Evolutionary conservation across 2,329 filamentous ascomycete genomes (phyloP).

Genomic region (Penicillium rolfsii): DNA sequence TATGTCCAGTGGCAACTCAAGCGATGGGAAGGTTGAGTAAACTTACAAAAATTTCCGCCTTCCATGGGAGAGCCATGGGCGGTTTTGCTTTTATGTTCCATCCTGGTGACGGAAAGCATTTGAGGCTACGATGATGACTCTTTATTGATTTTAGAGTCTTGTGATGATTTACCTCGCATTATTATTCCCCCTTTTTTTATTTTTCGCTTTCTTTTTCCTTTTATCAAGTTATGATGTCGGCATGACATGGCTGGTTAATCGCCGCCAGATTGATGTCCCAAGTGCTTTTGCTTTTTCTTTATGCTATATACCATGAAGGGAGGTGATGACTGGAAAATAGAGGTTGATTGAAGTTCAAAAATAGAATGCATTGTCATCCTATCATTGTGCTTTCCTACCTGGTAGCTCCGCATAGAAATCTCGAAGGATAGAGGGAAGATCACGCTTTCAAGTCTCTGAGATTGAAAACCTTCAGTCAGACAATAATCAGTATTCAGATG

Average conservation of each 20-base stretch:
- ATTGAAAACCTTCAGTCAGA: no score
- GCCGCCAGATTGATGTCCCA: not conserved
- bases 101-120: constrained; percentile 16
- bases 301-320: constrained; percentile 5
- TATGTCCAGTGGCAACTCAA: constrained; percentile 22
- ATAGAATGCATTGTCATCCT: constrained; percentile 4
- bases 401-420: not conserved
- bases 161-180: constrained; percentile 1
- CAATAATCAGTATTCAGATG: no score
- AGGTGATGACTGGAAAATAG: constrained; percentile 4
- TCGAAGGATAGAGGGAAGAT: no score
- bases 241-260: constrained; percentile 2
- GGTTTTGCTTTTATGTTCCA: constrained; percentile 11
- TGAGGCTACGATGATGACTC: constrained; percentile 1
- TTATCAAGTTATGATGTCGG: not conserved
- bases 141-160: constrained; percentile 5
- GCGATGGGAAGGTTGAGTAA: constrained; percentile 15
- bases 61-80: not conserved
- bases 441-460: no score
- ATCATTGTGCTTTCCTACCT: not conserved
- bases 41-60: not conserved
- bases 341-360: not conserved
- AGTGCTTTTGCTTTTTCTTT: constrained; percentile 4
- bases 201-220: not conserved
- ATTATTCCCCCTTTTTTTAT: not conserved